Evolutionary conservation across 352 stramenopile species (phyloP).

Genomic region (Phytophthora sp.): DNA sequence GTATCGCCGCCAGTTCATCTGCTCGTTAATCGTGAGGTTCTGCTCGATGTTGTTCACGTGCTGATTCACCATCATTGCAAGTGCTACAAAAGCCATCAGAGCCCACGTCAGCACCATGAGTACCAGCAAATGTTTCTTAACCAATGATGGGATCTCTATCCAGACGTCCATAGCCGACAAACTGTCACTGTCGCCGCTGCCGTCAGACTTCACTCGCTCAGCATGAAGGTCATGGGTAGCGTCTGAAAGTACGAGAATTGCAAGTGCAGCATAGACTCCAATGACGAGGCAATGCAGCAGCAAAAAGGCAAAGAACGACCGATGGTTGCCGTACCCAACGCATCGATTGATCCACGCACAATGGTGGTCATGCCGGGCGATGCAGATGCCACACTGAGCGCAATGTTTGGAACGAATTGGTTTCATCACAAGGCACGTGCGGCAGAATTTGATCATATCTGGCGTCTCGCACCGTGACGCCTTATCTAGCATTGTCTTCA

Average conservation of each 20-base stretch:
- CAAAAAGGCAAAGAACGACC: slow-evolving; percentile 80
- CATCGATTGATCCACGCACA: slow-evolving; percentile 89
- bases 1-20: slow-evolving; percentile 86
- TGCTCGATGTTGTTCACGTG: slow-evolving; percentile 67
- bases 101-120: slow-evolving; percentile 71
- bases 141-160: slow-evolving; percentile 59
- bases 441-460: slow-evolving; percentile 61
- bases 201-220: slow-evolving; percentile 28
- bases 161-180: slow-evolving; percentile 62
- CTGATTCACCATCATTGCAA: slow-evolving; percentile 69
- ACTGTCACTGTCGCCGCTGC: slow-evolving; percentile 25
- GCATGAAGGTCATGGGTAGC: slow-evolving; percentile 43
- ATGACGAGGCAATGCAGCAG: slow-evolving; percentile 66
- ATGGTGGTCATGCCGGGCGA: slow-evolving; percentile 88
- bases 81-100: slow-evolving; percentile 47
- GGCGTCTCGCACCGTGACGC: slow-evolving; percentile 48
- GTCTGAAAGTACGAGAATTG: slow-evolving; percentile 49
- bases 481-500: slow-evolving; percentile 58
- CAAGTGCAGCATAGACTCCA: slow-evolving; percentile 50
- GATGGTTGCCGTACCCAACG: slow-evolving; percentile 83
- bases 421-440: slow-evolving; percentile 74
- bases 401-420: slow-evolving; percentile 87
- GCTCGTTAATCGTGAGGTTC: slow-evolving; percentile 86
- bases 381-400: slow-evolving; percentile 72
- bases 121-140: slow-evolving; percentile 61